Base-by-base conservation (phyloP, 805 yeast genomes). In the Saturnispora sanitii region DNA sequence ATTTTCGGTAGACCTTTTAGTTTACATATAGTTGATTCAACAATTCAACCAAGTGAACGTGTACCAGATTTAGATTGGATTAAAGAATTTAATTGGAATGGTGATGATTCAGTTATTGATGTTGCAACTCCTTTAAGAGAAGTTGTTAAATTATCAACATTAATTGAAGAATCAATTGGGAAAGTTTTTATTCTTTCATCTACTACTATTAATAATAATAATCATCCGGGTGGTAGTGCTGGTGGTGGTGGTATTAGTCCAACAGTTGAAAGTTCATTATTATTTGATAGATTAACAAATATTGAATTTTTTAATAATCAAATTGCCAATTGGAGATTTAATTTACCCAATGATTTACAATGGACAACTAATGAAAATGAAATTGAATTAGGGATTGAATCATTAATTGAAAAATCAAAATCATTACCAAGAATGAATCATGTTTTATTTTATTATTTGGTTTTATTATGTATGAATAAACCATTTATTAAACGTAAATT, bases 1-100 rank as follows among this genome's bases (percentile, higher is more conserved):
- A 60, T 76, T 37, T 56, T 76, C 35, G 84, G 84, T 3, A 58
- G 82, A 38, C 79, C 81, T 0, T 68, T 79, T 0, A 57, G 70
- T 1, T 54, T 77, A 38, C 72, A 75, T 49, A 63, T 71, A 37
- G 65, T 70, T 33, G 78, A 77, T 47, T 74, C 82, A 0, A 69
- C 81, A 0, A 73, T 77, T 12, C 75, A 77, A 0, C 80, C 74
- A 45, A 66, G 78, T 15, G 72, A 68, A 41, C 75, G 70, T 43
- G 60, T 77, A 42, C 82, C 82, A 0, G 80, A 75, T 50, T 62
- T 77, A 38, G 74, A 70, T 36, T 73, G 80, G 66, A 75, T 78
- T n/a, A 75, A 71, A 43, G 80, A 76, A 26, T 77, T 41, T 66
- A 53, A 64, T 70, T 43, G 76, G 64, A 50, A 51, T 37, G 37